Evolutionary conservation across 2,329 filamentous ascomycete genomes (phyloP).

Genomic region (Pestalotiopsis sp.): DNA sequence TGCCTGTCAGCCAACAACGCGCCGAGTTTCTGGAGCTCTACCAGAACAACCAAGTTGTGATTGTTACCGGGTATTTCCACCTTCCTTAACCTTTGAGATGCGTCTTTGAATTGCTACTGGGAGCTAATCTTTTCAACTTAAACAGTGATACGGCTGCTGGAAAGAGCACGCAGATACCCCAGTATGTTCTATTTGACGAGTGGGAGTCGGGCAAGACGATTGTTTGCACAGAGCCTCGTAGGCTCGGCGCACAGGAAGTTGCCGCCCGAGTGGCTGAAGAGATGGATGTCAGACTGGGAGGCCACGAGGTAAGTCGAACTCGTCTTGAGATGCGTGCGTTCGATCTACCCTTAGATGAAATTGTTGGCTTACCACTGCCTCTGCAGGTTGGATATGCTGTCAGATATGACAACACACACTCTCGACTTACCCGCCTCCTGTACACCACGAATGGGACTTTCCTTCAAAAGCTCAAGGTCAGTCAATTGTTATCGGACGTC

Average conservation of each 20-base stretch:
- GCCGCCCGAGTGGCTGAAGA: not conserved
- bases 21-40: not conserved
- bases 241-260: not conserved
- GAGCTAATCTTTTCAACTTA: too few species aligned
- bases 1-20: not conserved
- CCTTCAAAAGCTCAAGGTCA: not conserved
- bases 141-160: not conserved
- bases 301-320: not conserved
- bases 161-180: not conserved
- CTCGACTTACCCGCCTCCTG: not conserved
- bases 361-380: not conserved
- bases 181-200: not conserved
- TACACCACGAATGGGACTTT: not conserved
- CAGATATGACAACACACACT: not conserved
- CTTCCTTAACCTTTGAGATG: too few species aligned
- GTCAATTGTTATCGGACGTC: not conserved
- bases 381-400: not conserved
- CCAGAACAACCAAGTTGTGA: not conserved
- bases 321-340: not conserved
- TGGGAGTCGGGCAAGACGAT: not conserved
- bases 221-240: not conserved
- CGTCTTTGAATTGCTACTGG: too few species aligned
- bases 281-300: not conserved
- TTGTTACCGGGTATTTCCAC: not conserved
- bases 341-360: not conserved